These are phyloP conservation scores for Aspergillus conjunctus DNA, from an alignment of 495 filamentous ascomycete species.

Conservation along the genomic window DNA sequence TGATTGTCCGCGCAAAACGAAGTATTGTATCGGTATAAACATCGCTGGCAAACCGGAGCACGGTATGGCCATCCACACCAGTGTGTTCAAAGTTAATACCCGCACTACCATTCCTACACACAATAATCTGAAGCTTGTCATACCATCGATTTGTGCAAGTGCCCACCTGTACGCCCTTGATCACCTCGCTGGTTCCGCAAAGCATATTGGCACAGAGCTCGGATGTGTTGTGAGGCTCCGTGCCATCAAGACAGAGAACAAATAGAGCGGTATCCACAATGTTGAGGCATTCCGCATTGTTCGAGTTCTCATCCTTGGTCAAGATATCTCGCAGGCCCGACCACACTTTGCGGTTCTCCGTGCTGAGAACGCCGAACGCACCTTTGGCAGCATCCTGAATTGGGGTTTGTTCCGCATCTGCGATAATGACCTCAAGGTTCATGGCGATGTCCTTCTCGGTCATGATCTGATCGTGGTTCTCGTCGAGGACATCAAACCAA, in stretches of 20 bases:
- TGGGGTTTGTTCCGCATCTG: constrained; percentile 84
- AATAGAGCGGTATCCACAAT: constrained; percentile 96
- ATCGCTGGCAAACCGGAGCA: constrained; percentile 92
- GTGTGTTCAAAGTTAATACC: constrained; percentile 99
- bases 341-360: constrained; percentile 96
- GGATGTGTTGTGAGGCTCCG: constrained; percentile 74
- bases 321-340: constrained; percentile 87
- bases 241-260: constrained; percentile 88
- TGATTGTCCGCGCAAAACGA: constrained; percentile 93
- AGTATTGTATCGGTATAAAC: constrained; percentile 98
- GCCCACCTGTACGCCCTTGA: constrained; percentile 91
- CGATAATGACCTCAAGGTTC: constrained; percentile 89
- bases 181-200: constrained; percentile 88
- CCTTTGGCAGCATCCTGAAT: constrained; percentile 94
- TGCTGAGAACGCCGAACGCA: constrained; percentile 89
- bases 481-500: constrained; percentile 97
- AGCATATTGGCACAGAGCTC: constrained; percentile 97
- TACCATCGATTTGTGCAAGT: constrained; percentile 99
- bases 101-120: constrained; percentile 96
- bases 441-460: constrained; percentile 90
- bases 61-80: constrained; percentile 96
- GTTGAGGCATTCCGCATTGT: constrained; percentile 90
- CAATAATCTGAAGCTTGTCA: constrained; percentile 98
- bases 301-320: constrained; percentile 80
- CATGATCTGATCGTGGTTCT: constrained; percentile 95